A percentile compares a stretch with the other conserved stretches of the same genome.
These are phyloP conservation scores for Coemansia sp. DNA, from an alignment of 192 early-diverging fungal genomes.

Conservation along the genomic window DNA sequence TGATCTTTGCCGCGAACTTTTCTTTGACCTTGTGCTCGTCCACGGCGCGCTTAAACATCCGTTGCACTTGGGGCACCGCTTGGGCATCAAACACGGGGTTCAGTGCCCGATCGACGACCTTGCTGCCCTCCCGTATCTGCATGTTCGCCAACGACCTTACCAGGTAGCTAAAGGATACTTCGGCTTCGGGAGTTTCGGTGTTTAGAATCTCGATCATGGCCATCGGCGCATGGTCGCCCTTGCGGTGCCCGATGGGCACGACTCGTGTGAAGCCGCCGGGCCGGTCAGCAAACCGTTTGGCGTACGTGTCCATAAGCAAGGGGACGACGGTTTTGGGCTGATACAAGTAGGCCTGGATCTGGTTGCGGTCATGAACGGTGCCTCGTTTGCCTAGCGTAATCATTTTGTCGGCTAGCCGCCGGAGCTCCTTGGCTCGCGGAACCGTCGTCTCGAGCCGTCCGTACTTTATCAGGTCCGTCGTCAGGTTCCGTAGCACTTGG, in stretches of 20 bases:
- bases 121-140: conserved; percentile 38
- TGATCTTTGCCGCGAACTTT: conserved; percentile 36
- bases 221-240: conserved; percentile 81
- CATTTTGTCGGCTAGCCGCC: conserved; percentile 83
- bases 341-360: conserved; percentile 61
- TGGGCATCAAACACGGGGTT: conserved; percentile 17
- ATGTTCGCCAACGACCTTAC: conserved; percentile 44
- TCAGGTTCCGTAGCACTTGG: conserved; percentile 79
- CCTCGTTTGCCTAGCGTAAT: conserved; percentile 82
- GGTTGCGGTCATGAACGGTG: conserved; percentile 57
- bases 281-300: conserved; percentile 74
- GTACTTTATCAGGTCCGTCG: conserved; percentile 78
- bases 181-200: conserved; percentile 62
- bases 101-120: conserved; percentile 32
- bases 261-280: conserved; percentile 90
- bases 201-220: conserved; percentile 91
- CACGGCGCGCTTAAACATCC: conserved; percentile 36
- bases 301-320: conserved; percentile 77
- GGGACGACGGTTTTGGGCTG: conserved; percentile 71
- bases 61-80: conserved; percentile 23
- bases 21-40: conserved; percentile 28
- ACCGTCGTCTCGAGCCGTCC: conserved; percentile 92
- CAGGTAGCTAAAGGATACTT: conserved; percentile 61
- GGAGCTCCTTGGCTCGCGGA: conserved; percentile 87
- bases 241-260: conserved; percentile 69